Evolutionary conservation across 2,329 filamentous ascomycete genomes (phyloP).

Genomic region (Aspergillus bombycis): DNA sequence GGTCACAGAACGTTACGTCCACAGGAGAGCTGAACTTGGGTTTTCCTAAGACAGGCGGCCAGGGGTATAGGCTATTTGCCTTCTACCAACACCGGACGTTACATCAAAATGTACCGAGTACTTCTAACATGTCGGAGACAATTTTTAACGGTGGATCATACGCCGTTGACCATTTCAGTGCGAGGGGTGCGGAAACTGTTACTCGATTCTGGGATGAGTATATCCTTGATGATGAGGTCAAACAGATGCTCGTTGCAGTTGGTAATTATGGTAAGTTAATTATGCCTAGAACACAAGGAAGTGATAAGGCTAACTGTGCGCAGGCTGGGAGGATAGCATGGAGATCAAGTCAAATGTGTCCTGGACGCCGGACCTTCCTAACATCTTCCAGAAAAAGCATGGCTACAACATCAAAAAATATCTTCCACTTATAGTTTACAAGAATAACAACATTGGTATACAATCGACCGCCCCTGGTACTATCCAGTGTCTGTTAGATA

Average conservation of each 20-base stretch:
- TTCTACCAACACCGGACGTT: slow-evolving; percentile 22
- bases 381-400: slow-evolving; percentile 30
- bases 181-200: slow-evolving; percentile 38
- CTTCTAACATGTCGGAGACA: slow-evolving; percentile 21
- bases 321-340: slow-evolving; percentile 21
- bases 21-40: slow-evolving; percentile 13
- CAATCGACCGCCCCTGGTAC: slow-evolving; percentile 10
- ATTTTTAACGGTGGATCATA: slow-evolving; percentile 42
- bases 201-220: slow-evolving; percentile 46
- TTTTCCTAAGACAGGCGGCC: slow-evolving; percentile 3
- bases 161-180: slow-evolving; percentile 45
- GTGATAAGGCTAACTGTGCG: not conserved
- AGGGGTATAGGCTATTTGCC: slow-evolving; percentile 18
- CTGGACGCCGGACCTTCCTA: slow-evolving; percentile 38
- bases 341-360: slow-evolving; percentile 36
- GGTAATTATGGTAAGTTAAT: slow-evolving; percentile 34
- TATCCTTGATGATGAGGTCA: slow-evolving; percentile 36
- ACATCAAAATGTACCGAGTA: slow-evolving; percentile 31
- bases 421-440: slow-evolving; percentile 30
- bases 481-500: slow-evolving; percentile 12
- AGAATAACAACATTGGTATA: slow-evolving; percentile 15
- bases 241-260: slow-evolving; percentile 33
- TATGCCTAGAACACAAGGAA: too few species aligned
- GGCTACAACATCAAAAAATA: slow-evolving; percentile 37
- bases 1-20: slow-evolving; percentile 12